A percentile compares a stretch with the other conserved stretches of the same genome.
Conservation (phyloP, 495 filamentous ascomycete genomes). For the Annulohypoxylon maeteangense region DNA sequence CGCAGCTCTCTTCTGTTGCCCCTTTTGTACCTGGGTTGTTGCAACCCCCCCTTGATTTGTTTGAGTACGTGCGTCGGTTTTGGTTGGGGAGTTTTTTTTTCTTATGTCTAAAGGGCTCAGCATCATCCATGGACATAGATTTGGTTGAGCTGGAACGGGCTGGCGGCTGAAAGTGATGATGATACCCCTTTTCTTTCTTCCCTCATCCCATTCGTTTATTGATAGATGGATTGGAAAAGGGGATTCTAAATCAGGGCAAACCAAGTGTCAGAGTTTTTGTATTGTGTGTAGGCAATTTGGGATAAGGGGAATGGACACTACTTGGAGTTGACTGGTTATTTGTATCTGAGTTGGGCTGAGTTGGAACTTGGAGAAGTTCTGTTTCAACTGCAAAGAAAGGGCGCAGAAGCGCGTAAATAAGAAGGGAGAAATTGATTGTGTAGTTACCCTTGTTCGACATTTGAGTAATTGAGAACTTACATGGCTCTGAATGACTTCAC, state of each 20-base stretch:
- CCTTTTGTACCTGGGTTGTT: conserved; percentile 22
- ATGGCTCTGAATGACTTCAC: conserved; percentile 12
- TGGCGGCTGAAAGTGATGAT: conserved; percentile 5
- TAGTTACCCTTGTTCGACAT: not conserved
- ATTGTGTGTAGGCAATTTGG: not conserved
- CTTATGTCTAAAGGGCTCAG: not conserved
- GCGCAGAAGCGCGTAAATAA: not conserved
- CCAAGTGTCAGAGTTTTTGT: conserved; percentile 3
- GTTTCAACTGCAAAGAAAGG: not conserved
- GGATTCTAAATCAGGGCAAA: not conserved
- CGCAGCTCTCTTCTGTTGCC: conserved; percentile 11
- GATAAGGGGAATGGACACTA: not conserved
- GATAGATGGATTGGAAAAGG: not conserved
- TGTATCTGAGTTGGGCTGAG: not conserved
- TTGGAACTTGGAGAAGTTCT: not conserved
- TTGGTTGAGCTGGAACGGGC: not conserved
- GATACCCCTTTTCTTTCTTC: not conserved
- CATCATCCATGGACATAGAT: conserved; percentile 16
- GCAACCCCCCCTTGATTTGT: conserved; percentile 11
- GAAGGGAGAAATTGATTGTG: conserved; percentile 3
- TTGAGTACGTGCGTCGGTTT: conserved; percentile 8
- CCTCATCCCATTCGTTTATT: not conserved
- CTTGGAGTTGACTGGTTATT: conserved; percentile 11
- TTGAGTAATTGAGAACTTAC: conserved; percentile 13
- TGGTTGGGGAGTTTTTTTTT: conserved; percentile 2